Evolutionary conservation across 257 asterid genomes (phyloP).

Genomic region (Fraxinus anomala): DNA sequence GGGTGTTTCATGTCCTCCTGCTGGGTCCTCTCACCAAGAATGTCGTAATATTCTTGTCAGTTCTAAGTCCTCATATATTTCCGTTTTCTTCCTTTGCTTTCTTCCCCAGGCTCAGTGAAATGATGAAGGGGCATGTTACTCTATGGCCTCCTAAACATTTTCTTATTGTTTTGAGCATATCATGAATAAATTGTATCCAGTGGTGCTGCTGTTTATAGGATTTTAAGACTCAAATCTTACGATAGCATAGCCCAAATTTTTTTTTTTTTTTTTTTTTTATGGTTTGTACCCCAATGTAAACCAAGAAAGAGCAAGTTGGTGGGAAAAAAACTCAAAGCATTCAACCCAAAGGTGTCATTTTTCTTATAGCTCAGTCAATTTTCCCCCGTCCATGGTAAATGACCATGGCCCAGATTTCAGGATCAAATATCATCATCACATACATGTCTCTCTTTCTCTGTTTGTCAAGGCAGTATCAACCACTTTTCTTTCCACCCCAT

Average conservation of each 20-base stretch:
- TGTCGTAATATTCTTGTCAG: constrained; percentile 94
- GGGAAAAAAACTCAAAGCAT: not conserved
- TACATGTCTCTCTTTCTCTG: not conserved
- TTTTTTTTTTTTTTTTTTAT: not conserved
- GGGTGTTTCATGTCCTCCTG: constrained; percentile 92
- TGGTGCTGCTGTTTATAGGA: constrained; percentile 2
- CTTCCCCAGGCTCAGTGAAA: constrained; percentile 1
- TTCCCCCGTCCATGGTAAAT: not conserved
- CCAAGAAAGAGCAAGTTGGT: not conserved
- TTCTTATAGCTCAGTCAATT: not conserved
- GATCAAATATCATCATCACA: not conserved
- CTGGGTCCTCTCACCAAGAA: constrained; percentile 91
- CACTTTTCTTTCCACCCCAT: not conserved
- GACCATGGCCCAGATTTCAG: not conserved
- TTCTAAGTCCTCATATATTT: constrained; percentile 27
- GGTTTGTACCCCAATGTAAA: not conserved
- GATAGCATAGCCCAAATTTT: not conserved
- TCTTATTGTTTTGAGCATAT: constrained; percentile 9
- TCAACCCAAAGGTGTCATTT: not conserved
- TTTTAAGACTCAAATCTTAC: not conserved
- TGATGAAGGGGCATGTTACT: not conserved
- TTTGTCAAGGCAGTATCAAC: not conserved
- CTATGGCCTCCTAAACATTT: not conserved
- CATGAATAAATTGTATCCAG: constrained; percentile 12
- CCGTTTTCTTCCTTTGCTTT: constrained; percentile 8